Percentiles rank a stretch among this genome's conserved stretches.
These are phyloP conservation scores for Hortiboletus flavorubellus DNA, from an alignment of 768 basidiomycete species.

Conservation along the genomic window DNA sequence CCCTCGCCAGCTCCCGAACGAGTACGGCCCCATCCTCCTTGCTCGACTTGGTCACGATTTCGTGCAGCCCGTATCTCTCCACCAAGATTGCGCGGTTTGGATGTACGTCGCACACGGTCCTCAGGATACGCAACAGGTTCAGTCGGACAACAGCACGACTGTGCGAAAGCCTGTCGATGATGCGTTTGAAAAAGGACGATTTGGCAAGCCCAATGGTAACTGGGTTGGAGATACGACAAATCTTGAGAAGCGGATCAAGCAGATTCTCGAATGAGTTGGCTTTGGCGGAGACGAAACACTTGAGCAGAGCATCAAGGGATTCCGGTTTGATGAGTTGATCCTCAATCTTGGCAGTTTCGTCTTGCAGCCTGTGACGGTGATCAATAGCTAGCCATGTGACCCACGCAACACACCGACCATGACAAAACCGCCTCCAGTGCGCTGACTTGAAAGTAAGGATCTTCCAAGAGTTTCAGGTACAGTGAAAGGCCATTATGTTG, in stretches of 20 bases:
- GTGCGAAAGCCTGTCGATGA: slow-evolving; percentile 76
- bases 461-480: slow-evolving; percentile 75
- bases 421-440: slow-evolving; percentile 87
- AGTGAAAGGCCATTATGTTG: slow-evolving; percentile 85
- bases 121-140: slow-evolving; percentile 81
- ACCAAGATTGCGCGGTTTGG: slow-evolving; percentile 82
- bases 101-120: slow-evolving; percentile 84
- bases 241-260: slow-evolving; percentile 89
- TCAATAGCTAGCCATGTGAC: slow-evolving; percentile 1
- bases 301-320: slow-evolving; percentile 65
- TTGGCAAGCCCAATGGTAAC: slow-evolving; percentile 77
- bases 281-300: slow-evolving; percentile 81
- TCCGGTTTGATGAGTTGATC: slow-evolving; percentile 72
- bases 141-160: slow-evolving; percentile 84
- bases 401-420: slow-evolving; percentile 52
- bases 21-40: slow-evolving; percentile 87
- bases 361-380: slow-evolving; percentile 69
- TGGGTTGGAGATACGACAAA: slow-evolving; percentile 72
- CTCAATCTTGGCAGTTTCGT: slow-evolving; percentile 92
- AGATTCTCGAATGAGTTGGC: slow-evolving; percentile 90
- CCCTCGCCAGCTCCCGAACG: slow-evolving; percentile 83
- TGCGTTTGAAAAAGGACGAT: slow-evolving; percentile 80
- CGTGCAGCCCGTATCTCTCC: slow-evolving; percentile 75
- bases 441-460: slow-evolving; percentile 90
- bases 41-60: slow-evolving; percentile 77